These are phyloP conservation scores for Ilyonectria robusta DNA, from an alignment of 2,329 filamentous ascomycete genomes.

Conservation along the genomic window DNA sequence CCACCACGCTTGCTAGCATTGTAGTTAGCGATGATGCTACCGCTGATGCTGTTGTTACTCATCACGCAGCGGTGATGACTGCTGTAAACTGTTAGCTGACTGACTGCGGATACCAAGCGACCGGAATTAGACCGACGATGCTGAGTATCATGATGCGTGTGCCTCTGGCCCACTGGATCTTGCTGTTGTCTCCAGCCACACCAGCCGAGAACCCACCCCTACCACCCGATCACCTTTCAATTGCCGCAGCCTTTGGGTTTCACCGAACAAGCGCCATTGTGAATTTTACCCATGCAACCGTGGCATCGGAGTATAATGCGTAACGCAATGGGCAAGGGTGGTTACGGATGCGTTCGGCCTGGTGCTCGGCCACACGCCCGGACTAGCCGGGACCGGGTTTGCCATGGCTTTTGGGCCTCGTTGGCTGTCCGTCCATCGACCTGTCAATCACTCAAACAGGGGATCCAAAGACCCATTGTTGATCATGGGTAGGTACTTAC, in stretches of 20 bases:
- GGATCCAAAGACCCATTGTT: constrained; percentile 12
- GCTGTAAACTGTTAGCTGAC: neutral
- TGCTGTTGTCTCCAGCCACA: constrained; percentile 25
- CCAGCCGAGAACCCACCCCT: constrained; percentile 27
- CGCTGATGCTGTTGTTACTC: neutral
- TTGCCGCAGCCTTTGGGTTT: constrained; percentile 29
- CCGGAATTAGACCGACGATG: constrained; percentile 19
- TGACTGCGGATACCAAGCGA: neutral
- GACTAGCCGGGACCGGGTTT: constrained; percentile 24
- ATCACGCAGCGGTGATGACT: neutral
- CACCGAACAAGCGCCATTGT: constrained; percentile 28
- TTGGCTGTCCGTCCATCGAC: constrained; percentile 15
- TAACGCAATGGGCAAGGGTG: neutral
- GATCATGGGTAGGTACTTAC: constrained; percentile 17
- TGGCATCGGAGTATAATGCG: constrained; percentile 3
- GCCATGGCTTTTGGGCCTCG: constrained; percentile 3
- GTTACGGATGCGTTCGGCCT: constrained; percentile 24
- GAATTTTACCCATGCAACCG: constrained; percentile 1
- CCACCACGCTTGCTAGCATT: neutral
- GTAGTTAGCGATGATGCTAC: neutral
- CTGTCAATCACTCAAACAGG: constrained; percentile 24
- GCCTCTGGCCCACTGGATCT: constrained; percentile 12
- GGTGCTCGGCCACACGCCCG: constrained; percentile 31
- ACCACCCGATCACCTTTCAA: constrained; percentile 25
- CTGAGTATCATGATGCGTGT: constrained; percentile 20